Percentiles rank a stretch among this genome's conserved stretches.
phyloP scores from a whole-genome alignment of 2,329 filamentous ascomycete genomes.

The Fusarium hainanense region DNA sequence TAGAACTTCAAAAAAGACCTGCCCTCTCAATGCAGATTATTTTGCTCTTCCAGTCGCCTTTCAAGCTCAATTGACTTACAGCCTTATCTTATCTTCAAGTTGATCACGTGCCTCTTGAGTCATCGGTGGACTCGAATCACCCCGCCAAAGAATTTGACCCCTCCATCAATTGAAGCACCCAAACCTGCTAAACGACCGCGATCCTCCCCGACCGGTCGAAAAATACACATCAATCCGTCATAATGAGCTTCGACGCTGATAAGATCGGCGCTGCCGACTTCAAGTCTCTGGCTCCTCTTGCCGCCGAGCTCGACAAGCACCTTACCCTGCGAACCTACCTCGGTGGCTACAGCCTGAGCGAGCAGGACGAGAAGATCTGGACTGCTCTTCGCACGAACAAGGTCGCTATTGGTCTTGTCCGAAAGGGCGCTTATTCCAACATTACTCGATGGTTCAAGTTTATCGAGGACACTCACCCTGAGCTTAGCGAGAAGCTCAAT shows the following conservation, averaged over 20 bases:
- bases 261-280: conserved; percentile 65
- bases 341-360: conserved; percentile 80
- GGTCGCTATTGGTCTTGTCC: conserved; percentile 82
- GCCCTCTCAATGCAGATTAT: accelerated
- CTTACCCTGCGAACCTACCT: conserved; percentile 88
- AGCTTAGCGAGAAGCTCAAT: conserved; percentile 73
- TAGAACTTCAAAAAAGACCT: too few species aligned
- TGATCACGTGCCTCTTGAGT: conserved; percentile 40
- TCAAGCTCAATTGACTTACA: background rate
- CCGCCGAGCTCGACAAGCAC: conserved; percentile 85
- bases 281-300: conserved; percentile 80
- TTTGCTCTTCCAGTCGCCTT: background rate
- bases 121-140: conserved; percentile 30
- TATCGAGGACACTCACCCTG: conserved; percentile 83
- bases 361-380: conserved; percentile 86
- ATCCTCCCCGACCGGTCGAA: background rate
- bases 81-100: background rate
- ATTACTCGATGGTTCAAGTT: conserved; percentile 88
- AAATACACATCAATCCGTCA: conserved; percentile 9
- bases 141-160: conserved; percentile 45
- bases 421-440: conserved; percentile 80
- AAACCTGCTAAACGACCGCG: conserved; percentile 30
- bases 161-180: conserved; percentile 39
- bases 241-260: conserved; percentile 46
- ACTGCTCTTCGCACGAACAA: conserved; percentile 84